Evolutionary conservation across 306 rosid species (phyloP).

Genomic region (Oxytropis ochrocephala): DNA sequence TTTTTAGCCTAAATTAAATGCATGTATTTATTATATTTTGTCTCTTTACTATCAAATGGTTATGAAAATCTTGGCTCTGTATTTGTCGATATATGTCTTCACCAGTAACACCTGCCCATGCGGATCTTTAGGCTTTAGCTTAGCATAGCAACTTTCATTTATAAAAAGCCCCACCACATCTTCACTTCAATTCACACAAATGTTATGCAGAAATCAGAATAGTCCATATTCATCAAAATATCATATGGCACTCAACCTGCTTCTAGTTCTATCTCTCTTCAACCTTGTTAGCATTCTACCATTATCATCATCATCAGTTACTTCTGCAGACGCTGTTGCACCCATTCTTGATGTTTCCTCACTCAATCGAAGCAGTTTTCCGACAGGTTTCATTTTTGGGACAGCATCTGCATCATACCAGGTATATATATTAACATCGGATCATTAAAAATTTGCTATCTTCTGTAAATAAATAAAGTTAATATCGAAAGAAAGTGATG

Average conservation of each 20-base stretch:
- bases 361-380: slow-evolving; percentile 11
- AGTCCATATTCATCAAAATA: background rate
- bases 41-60: no score
- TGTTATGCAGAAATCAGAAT: background rate
- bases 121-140: background rate
- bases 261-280: background rate
- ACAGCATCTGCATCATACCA: slow-evolving; percentile 18
- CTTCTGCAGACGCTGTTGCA: background rate
- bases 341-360: slow-evolving; percentile 22
- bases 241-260: background rate
- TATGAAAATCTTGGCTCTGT: no score
- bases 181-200: background rate
- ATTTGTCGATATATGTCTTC: background rate
- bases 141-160: background rate
- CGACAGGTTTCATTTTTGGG: slow-evolving; percentile 8
- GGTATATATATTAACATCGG: background rate
- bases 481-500: background rate
- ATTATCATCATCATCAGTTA: background rate
- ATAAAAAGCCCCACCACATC: background rate
- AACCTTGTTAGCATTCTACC: background rate
- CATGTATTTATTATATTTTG: no score
- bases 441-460: background rate
- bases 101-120: background rate
- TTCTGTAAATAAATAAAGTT: background rate
- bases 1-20: no score